Base-by-base conservation (phyloP, 352 stramenopile species). In the Phytophthora pinifolia region DNA sequence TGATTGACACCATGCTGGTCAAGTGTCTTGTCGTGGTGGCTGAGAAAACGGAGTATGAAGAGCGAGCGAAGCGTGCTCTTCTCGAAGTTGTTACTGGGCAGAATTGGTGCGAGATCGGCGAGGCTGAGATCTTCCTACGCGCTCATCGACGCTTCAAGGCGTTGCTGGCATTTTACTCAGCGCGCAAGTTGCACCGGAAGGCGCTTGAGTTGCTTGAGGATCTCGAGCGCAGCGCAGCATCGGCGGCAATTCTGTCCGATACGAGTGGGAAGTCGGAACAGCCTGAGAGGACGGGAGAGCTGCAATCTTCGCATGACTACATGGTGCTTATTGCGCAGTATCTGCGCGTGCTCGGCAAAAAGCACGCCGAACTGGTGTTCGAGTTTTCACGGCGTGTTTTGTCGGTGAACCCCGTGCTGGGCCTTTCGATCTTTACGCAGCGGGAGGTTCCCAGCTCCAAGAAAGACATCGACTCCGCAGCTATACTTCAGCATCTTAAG, bases 131-230 rank as follows among this genome's bases (percentile, higher is more conserved):
- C 18, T 94, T 91, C 45, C 57, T 94, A 46, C 82, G 80, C 32
- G 74, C 80, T 13, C 81, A 92, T 54, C 61, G 68, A 29, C 71
- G 70, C 15, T 86, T 79, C 36, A 68, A 83, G 34, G 70, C 78
- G 30, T 60, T 92, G 7, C 20, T 94, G 45, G 63, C 62, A 8
- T 89, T 94, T 54, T 94, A 92, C 46, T 75, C 76, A 17, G 67
- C 71, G 29, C 70, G 83, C 7, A 83, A 82, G 35, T 57, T 92
- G 31, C 81, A 94, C 52, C 80, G 80, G 13, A 94, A 92, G 41
- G 80, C 76, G 10, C 72, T 94, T 8, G 82, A 94, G 49, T 49
- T 94, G 3, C 54, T 94, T 9, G 84, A 94, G 62, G 84, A 92
- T 38, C 63, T 92, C 18, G 73, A 94, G 43, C 71, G 76, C 7